Conservation (phyloP, 2,329 filamentous ascomycete species). For the Blastomyces silverae region DNA sequence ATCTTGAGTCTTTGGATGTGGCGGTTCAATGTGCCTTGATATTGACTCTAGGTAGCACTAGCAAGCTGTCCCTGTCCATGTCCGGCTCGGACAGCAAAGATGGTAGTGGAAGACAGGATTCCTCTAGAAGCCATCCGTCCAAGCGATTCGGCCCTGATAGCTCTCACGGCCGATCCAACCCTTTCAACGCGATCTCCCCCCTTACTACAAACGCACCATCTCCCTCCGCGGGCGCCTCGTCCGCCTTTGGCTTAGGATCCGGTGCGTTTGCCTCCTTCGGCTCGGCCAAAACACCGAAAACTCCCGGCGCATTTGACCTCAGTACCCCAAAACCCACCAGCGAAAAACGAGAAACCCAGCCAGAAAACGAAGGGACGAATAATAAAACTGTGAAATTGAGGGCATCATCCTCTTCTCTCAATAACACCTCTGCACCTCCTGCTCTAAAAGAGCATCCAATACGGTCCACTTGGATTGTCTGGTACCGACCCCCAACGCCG, state of each 20-base stretch:
- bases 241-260: constrained; percentile 86
- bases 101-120: constrained; percentile 48
- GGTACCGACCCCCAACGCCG: constrained; percentile 92
- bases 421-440: constrained; percentile 26
- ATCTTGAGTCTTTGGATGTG: constrained; percentile 11
- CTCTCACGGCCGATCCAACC: constrained; percentile 65
- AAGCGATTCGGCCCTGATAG: constrained; percentile 69
- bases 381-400: constrained; percentile 35
- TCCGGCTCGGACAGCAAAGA: constrained; percentile 52
- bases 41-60: constrained; percentile 51
- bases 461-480: constrained; percentile 88
- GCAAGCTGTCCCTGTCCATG: constrained; percentile 86
- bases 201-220: constrained; percentile 64
- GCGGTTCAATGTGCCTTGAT: constrained; percentile 23
- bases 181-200: constrained; percentile 69
- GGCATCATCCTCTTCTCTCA: constrained; percentile 38
- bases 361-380: constrained; percentile 31
- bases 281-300: constrained; percentile 76
- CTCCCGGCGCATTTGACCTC: constrained; percentile 71
- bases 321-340: constrained; percentile 46
- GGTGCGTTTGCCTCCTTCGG: constrained; percentile 97
- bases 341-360: constrained; percentile 57
- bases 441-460: constrained; percentile 52
- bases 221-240: constrained; percentile 69
- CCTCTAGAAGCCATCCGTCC: constrained; percentile 57